A percentile compares a stretch with the other conserved stretches of the same genome.
Evolutionary conservation across 768 basidiomycete species (phyloP).

Genomic region (Suillus cothurnatus): DNA sequence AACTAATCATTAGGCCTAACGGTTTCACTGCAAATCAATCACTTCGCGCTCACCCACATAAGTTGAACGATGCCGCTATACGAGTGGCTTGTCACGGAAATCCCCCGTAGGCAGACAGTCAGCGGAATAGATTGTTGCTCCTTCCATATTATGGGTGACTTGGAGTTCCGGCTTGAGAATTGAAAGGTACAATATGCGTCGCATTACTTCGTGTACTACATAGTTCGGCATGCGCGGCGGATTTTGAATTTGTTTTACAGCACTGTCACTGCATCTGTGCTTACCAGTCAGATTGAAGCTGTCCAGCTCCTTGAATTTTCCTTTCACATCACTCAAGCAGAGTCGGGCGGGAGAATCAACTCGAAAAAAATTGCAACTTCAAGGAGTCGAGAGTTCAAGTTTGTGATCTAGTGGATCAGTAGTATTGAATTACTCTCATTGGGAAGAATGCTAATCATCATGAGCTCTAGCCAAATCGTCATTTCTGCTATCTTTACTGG

Average conservation of each 20-base stretch:
- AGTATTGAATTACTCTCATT: not conserved
- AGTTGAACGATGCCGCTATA: not conserved
- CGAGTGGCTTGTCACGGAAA: not conserved
- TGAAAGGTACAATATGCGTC: not conserved
- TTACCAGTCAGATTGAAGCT: not conserved
- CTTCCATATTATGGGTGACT: not conserved
- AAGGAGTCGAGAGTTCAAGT: not conserved
- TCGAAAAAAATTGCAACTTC: not conserved
- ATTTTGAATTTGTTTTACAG: no score
- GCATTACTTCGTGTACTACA: no score
- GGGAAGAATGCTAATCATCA: not conserved
- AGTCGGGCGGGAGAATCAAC: not conserved
- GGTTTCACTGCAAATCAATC: not conserved
- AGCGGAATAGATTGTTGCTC: not conserved
- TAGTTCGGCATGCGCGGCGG: no score
- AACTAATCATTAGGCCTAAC: not conserved
- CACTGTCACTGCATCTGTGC: no score
- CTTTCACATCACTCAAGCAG: not conserved
- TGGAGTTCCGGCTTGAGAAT: not conserved
- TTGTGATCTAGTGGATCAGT: not conserved
- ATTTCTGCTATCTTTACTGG: not conserved
- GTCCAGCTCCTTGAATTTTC: not conserved
- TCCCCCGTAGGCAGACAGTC: not conserved
- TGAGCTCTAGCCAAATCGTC: not conserved
- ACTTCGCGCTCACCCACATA: not conserved